Base-by-base conservation (phyloP, 768 basidiomycete species). In the Lactarius tabidus region DNA sequence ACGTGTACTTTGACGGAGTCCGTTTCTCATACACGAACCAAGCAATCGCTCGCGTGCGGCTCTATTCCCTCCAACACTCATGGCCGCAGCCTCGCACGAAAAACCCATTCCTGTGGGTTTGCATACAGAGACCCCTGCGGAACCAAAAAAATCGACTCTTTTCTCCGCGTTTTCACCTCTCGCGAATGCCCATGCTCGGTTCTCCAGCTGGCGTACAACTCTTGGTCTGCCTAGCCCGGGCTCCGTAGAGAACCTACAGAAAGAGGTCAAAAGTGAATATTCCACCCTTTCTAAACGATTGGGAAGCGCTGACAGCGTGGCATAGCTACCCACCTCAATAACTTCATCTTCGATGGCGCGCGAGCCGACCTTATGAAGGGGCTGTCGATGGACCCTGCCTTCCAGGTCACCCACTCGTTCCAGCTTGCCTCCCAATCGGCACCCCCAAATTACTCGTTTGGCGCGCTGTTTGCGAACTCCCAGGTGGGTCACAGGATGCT, bases 391-490 rank as follows among this genome's bases (percentile, higher is more conserved):
- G 92, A 86, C 75, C 97, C 97, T n/a, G 86, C 91, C 58, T 98
- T 98, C 85, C 96, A 98, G 81, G 90, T 98, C 71, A 95, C 95
- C 66, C 97, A 99, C 76, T 91, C 94, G 28, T 98, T 99, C 79
- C 82, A 88, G 65, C 80, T 98, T 63, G 97, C 93, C 23, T 93
- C 93, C 23, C 89, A 91, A 75, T 85, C 87, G n/a, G 77, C 82
- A 0, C 85, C 93, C 1, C 84, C 96, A 17, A 90, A 89, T 35
- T 99, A 99, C 78, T 95, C 93, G 76, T 98, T 98, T 74, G 92
- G 90, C 63, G 93, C 95, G 12, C 84, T 97, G 58, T 98, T 89
- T 77, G 95, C 91, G 17, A 96, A 88, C 72, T 82, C 86, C 71
- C 82, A 83, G 74, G 95, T 97, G 9, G 17, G 65, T 62, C 48